These are phyloP conservation scores for Chaetomiaceae sp. DNA, from an alignment of 2,329 filamentous ascomycete species.

Conservation along the genomic window DNA sequence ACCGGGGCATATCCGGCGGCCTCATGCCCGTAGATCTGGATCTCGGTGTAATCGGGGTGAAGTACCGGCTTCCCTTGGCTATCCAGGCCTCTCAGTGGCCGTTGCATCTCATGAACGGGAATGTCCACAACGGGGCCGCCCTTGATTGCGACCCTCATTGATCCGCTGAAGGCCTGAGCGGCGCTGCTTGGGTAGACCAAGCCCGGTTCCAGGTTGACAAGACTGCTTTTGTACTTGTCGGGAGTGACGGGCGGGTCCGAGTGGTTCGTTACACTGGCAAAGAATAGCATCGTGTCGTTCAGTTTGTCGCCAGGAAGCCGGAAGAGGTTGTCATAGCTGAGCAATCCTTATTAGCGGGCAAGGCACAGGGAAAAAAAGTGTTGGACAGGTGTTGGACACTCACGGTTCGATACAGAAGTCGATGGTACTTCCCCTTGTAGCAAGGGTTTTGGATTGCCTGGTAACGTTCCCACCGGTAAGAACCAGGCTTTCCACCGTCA, in stretches of 20 bases:
- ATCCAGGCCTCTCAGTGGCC: slow-evolving; percentile 15
- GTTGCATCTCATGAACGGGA: slow-evolving; percentile 12
- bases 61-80: background rate
- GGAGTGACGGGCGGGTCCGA: background rate
- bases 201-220: slow-evolving; percentile 11
- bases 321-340: slow-evolving; percentile 20
- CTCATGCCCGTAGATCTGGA: slow-evolving; percentile 13
- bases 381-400: background rate
- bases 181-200: background rate
- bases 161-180: background rate
- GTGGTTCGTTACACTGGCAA: background rate
- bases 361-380: no score
- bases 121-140: background rate
- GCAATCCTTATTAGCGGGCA: no score
- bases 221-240: background rate
- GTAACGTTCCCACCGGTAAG: background rate
- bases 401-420: slow-evolving; percentile 18
- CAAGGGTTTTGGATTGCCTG: background rate
- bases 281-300: background rate
- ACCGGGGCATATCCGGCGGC: slow-evolving; percentile 11
- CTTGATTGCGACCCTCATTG: background rate
- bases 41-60: slow-evolving; percentile 10
- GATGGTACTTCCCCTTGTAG: background rate
- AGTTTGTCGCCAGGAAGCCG: slow-evolving; percentile 1
- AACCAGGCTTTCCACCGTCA: background rate